phyloP scores from a whole-genome alignment of 768 basidiomycete genomes.

The Trametes punicea region DNA sequence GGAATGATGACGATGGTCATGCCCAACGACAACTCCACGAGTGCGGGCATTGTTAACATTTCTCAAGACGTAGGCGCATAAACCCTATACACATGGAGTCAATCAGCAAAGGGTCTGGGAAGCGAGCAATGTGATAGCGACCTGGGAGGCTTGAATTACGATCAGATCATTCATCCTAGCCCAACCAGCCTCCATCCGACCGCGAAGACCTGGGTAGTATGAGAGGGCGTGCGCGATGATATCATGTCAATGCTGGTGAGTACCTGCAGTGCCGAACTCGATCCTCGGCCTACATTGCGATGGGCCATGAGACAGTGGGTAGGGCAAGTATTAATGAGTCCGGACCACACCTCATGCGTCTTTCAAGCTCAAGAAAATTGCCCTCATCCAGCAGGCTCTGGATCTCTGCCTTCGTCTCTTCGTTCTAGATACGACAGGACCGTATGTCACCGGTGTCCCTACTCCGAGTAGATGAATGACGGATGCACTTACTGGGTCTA shows the following conservation, averaged over 20 bases:
- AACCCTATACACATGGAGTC: conserved; percentile 45
- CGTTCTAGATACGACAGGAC: conserved; percentile 45
- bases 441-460: neutral
- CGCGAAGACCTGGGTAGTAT: conserved; percentile 56
- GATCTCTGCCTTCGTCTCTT: conserved; percentile 47
- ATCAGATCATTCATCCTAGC: conserved; percentile 90
- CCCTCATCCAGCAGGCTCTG: conserved; percentile 42
- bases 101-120: neutral
- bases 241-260: neutral
- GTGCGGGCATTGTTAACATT: conserved; percentile 48
- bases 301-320: neutral
- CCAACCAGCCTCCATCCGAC: conserved; percentile 86
- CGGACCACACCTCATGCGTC: conserved; percentile 47
- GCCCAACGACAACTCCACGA: conserved; percentile 77
- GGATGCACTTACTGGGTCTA: conserved; percentile 40
- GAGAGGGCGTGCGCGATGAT: neutral
- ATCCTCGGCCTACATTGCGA: conserved; percentile 57
- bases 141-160: conserved; percentile 80
- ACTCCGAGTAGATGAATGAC: neutral
- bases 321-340: no score
- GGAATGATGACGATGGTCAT: conserved; percentile 84
- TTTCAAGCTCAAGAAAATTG: conserved; percentile 48
- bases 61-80: conserved; percentile 66
- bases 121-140: conserved; percentile 18
- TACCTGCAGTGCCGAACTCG: conserved; percentile 86